Base-by-base conservation (phyloP, 352 stramenopile species). In the Pseudoperonospora humuli region DNA sequence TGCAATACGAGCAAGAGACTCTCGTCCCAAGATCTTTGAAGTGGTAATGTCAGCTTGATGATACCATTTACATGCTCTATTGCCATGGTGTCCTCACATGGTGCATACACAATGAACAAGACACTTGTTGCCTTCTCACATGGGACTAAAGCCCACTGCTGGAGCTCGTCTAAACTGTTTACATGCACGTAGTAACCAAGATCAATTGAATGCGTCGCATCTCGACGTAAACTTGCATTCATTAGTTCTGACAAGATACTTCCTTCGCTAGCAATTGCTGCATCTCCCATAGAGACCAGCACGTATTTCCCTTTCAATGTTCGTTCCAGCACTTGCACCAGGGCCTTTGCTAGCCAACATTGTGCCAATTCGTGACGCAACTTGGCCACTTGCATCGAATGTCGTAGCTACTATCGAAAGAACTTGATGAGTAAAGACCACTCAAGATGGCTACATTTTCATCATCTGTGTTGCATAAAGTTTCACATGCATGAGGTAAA, bases 311-410 rank as follows among this genome's bases (percentile, higher is more conserved):
- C 31, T 7, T 52, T 29, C 0, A 27, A 34, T 28, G 45, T 45
- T 35, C 59, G 60, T 38, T 70, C 62, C 32, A 64, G 19, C 7
- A 73, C 59, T 18, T 70, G 56, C 5, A 52, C 56, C 13, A 75
- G 40, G 9, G 66, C 31, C 21, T 69, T 39, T 3, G 60, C 69
- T 20, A 77, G 18, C 66, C 63, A 77, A 50, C 66, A 77, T 32
- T 60, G 56, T 23, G 51, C 39, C 37, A 81, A 20, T 9, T 77
- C 63, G 15, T 25, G 2, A 41, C 38, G 50, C 21, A 73, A 25
- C 19, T 43, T 54, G 14, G 23, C 25, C 37, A 57, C 33, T 4
- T 66, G 55, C 53, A 66, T 66, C 35, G n/a, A n/a, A n/a, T n/a
- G n/a, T n/a, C n/a, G n/a, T n/a, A n/a, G n/a, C n/a, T n/a, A n/a